Evolutionary conservation across 768 basidiomycete genomes (phyloP).

Genomic region (Epithele typhae): DNA sequence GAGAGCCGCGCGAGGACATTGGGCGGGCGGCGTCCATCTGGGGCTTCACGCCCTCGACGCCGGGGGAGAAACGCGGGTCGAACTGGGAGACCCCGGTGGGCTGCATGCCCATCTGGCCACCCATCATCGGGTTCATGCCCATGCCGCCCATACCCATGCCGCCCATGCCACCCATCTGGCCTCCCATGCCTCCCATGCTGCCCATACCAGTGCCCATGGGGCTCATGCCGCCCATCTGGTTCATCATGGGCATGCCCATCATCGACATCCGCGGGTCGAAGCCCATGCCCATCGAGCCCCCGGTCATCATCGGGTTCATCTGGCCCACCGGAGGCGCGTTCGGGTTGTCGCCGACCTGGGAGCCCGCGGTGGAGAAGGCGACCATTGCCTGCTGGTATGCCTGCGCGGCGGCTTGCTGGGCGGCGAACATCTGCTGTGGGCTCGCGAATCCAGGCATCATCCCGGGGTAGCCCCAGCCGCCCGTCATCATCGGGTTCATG

Average conservation of each 20-base stretch:
- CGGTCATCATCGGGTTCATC: constrained; percentile 56
- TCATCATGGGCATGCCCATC: constrained; percentile 76
- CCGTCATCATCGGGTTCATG: constrained; percentile 53
- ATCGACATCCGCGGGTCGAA: constrained; percentile 81
- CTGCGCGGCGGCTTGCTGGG: constrained; percentile 77
- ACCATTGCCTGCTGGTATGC: constrained; percentile 91
- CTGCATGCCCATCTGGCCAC: constrained; percentile 38
- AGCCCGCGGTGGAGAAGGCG: constrained; percentile 72
- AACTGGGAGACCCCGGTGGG: constrained; percentile 62
- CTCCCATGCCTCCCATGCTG: constrained; percentile 30
- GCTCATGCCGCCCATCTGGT: constrained; percentile 48
- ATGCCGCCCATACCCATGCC: constrained; percentile 18
- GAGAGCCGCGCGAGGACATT: constrained; percentile 3
- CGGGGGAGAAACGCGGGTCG: constrained; percentile 51
- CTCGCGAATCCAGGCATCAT: constrained; percentile 51
- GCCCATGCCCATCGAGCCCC: constrained; percentile 38
- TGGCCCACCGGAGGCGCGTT: constrained; percentile 28
- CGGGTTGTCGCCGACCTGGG: constrained; percentile 59
- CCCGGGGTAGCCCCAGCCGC: constrained; percentile 48
- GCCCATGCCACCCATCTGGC: constrained; percentile 15
- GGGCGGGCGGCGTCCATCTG: constrained; percentile 6
- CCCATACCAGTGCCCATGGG: constrained; percentile 48
- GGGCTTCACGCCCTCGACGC: constrained; percentile 11
- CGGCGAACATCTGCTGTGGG: constrained; percentile 79
- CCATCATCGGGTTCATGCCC: constrained; percentile 15